Percentiles rank a stretch among this genome's conserved stretches.
phyloP scores from a whole-genome alignment of 2,329 filamentous ascomycete species.

The Diaporthe capsici region DNA sequence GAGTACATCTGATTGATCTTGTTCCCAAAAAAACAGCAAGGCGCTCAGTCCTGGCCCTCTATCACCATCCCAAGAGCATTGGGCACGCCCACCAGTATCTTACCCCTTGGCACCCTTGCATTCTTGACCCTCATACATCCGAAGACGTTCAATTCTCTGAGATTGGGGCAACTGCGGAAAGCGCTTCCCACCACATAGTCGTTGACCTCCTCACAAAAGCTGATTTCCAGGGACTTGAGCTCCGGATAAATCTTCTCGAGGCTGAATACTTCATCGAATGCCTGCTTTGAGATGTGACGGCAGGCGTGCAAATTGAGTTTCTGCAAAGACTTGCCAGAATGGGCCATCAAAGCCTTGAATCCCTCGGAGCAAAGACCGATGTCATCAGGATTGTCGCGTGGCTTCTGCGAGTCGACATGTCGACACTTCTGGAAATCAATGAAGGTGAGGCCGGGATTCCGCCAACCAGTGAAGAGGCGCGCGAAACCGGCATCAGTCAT shows the following conservation, averaged over 20 bases:
- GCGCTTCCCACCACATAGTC: conserved; percentile 75
- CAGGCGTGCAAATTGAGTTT: conserved; percentile 86
- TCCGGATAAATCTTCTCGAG: conserved; percentile 73
- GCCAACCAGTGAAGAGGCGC: conserved; percentile 81
- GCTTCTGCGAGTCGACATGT: conserved; percentile 78
- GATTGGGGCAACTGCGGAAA: conserved; percentile 73
- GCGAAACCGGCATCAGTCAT: conserved; percentile 83
- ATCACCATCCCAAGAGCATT: conserved; percentile 73
- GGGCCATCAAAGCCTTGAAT: conserved; percentile 85
- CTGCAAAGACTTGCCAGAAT: conserved; percentile 78
- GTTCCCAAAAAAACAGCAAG: too few species aligned
- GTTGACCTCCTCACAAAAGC: conserved; percentile 79
- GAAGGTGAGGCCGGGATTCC: conserved; percentile 77
- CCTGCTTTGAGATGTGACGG: conserved; percentile 80
- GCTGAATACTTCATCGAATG: conserved; percentile 82
- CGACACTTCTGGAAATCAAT: conserved; percentile 85
- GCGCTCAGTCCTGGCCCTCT: conserved; percentile 58
- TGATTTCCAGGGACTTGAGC: conserved; percentile 80
- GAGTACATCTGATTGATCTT: background rate
- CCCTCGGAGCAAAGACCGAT: conserved; percentile 83
- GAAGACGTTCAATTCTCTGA: conserved; percentile 73
- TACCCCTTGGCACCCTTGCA: conserved; percentile 67
- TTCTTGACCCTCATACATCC: conserved; percentile 75
- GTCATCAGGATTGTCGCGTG: conserved; percentile 74
- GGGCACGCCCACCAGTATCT: conserved; percentile 70